Base-by-base conservation (phyloP, 148 eudicot species). In the Camellia granthamiana region DNA sequence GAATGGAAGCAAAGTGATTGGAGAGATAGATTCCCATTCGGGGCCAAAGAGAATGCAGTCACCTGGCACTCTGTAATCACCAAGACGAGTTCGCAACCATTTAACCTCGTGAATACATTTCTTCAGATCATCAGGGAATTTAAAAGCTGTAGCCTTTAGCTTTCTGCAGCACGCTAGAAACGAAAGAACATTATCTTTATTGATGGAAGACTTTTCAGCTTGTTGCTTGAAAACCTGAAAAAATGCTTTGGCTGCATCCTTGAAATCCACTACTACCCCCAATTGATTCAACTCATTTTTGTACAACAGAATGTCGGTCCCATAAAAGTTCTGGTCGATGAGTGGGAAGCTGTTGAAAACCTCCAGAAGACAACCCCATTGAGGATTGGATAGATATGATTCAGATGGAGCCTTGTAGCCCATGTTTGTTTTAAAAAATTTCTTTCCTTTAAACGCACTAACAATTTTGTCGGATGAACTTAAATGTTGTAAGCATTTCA, bases 31-130 rank as follows among this genome's bases (percentile, higher is more conserved):
- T 41, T 82, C 66, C 96, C 96, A 92, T 44, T 78, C 86, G 62
- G 76, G 56, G 19, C 86, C 63, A 80, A 79, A 90, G 55, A 90
- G 60, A 65, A 92, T 86, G 86, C 92, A 90, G 1, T 86, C 89
- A 30, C 65, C 76, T 1, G 93, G 96, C 21, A 74, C 74, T 75
- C 88, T 88, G 75, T 10, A 86, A 77, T 83, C 93, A 49, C 84
- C 88, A 18, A 87, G 87, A 2, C 92, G 88, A 56, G 93, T 90
- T 70, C 81, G 79, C 23, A 92, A 74, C 93, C 95, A 92, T 77
- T 82, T 86, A n/a, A 59, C 81, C 41, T 89, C 87, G 14, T 0
- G 16, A 38, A 92, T 79, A 62, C 90, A 85, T 5, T 76, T 63
- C 60, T 16, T 81, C 8, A 91, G 49, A 46, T 83, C 88, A 3